Evolutionary conservation across 371 early-diverging fungal genomes (phyloP).

Genomic region (Apophysomyces ossiformis): DNA sequence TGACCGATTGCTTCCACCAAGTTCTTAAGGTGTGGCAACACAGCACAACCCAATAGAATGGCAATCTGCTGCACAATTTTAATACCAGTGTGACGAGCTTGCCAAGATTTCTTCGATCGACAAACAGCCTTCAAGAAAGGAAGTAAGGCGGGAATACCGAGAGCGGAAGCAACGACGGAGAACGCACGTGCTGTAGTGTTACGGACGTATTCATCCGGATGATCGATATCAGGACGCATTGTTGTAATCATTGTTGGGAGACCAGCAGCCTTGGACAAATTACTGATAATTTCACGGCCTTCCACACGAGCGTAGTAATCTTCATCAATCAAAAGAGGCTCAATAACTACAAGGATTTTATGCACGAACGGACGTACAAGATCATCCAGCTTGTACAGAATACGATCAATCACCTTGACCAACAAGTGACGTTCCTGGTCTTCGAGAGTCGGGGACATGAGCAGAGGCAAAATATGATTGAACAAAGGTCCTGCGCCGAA

Average conservation of each 20-base stretch:
- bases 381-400: slow-evolving; percentile 94
- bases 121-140: slow-evolving; percentile 98
- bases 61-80: slow-evolving; percentile 98
- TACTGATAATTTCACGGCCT: slow-evolving; percentile 97
- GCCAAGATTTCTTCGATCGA: slow-evolving; percentile 95
- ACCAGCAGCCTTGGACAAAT: slow-evolving; percentile 97
- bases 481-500: slow-evolving; percentile 97
- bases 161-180: slow-evolving; percentile 95
- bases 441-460: slow-evolving; percentile 96
- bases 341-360: slow-evolving; percentile 97
- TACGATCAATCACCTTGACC: slow-evolving; percentile 97
- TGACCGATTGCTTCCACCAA: slow-evolving; percentile 91
- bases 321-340: slow-evolving; percentile 96
- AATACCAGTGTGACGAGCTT: slow-evolving; percentile 98
- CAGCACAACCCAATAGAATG: slow-evolving; percentile 91
- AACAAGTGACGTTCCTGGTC: slow-evolving; percentile 98
- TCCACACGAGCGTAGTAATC: slow-evolving; percentile 98
- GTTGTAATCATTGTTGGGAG: slow-evolving; percentile 98
- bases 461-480: slow-evolving; percentile 92
- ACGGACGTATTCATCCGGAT: slow-evolving; percentile 96
- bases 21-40: slow-evolving; percentile 92
- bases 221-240: slow-evolving; percentile 98
- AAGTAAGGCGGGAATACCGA: slow-evolving; percentile 93
- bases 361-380: slow-evolving; percentile 96
- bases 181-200: slow-evolving; percentile 98